phyloP scores from a whole-genome alignment of 768 basidiomycete species.

The Strobilomyces confusus region DNA sequence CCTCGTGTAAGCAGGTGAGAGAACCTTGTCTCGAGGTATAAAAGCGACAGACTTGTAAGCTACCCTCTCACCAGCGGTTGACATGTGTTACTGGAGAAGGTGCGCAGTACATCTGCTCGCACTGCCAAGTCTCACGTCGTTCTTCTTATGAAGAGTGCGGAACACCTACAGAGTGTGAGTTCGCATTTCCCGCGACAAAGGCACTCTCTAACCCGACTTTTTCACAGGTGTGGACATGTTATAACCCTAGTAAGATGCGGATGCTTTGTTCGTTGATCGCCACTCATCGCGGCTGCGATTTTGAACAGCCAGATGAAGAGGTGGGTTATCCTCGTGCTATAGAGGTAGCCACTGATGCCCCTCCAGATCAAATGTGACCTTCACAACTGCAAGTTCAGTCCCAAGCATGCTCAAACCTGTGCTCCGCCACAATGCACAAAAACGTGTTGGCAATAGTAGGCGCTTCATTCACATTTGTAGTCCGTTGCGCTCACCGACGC shows the following conservation, averaged over 20 bases:
- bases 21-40: constrained; percentile 26
- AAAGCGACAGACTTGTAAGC: constrained; percentile 17
- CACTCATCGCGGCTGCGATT: constrained; percentile 8
- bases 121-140: constrained; percentile 17
- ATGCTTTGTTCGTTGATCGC: background rate
- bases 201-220: constrained; percentile 1
- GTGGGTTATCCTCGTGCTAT: constrained; percentile 24
- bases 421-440: constrained; percentile 46
- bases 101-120: constrained; percentile 29
- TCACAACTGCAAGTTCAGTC: constrained; percentile 60
- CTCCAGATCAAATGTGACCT: constrained; percentile 60
- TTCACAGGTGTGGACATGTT: constrained; percentile 51
- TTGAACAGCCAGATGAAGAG: constrained; percentile 55
- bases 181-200: background rate
- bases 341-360: constrained; percentile 11
- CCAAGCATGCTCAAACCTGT: constrained; percentile 49
- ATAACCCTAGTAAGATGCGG: constrained; percentile 40
- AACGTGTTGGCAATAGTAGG: constrained; percentile 72
- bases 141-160: constrained; percentile 41
- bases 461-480: constrained; percentile 1
- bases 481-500: constrained; percentile 9
- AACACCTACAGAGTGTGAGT: constrained; percentile 52
- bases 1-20: constrained; percentile 30
- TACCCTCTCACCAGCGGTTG: constrained; percentile 5
- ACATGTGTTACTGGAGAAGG: constrained; percentile 62